phyloP scores from a whole-genome alignment of 768 basidiomycete species.

The Naganishia randhawae region DNA sequence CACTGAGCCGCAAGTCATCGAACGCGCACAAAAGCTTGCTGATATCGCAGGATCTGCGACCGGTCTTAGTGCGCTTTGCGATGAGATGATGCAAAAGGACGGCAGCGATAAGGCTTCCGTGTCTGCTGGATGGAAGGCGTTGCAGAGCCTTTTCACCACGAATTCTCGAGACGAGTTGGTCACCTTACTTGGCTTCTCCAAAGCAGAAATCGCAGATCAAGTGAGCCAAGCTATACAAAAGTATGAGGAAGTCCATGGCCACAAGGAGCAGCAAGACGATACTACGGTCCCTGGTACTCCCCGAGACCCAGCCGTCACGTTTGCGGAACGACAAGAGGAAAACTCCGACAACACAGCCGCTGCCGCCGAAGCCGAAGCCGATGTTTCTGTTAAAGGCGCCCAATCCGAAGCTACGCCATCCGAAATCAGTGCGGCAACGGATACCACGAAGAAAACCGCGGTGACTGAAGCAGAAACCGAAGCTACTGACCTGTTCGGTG shows the following conservation, averaged over 20 bases:
- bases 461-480: conserved; percentile 55
- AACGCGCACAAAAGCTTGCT: conserved; percentile 67
- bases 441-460: conserved; percentile 54
- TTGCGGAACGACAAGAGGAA: conserved; percentile 60
- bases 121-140: conserved; percentile 69
- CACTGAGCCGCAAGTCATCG: conserved; percentile 70
- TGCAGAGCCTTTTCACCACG: conserved; percentile 72
- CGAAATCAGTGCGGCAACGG: conserved; percentile 66
- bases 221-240: conserved; percentile 78
- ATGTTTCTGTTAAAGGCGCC: conserved; percentile 43
- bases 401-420: conserved; percentile 65
- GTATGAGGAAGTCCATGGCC: conserved; percentile 56
- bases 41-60: conserved; percentile 58
- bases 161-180: conserved; percentile 87
- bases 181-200: conserved; percentile 84
- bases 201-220: conserved; percentile 71
- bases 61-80: conserved; percentile 66
- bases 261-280: conserved; percentile 42
- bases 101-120: conserved; percentile 31
- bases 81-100: conserved; percentile 55
- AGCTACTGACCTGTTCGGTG: conserved; percentile 72
- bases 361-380: conserved; percentile 53
- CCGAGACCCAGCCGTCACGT: conserved; percentile 76
- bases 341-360: conserved; percentile 19
- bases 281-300: conserved; percentile 55